phyloP scores from a whole-genome alignment of 805 yeast genomes.

The Teunomyces cretensis region DNA sequence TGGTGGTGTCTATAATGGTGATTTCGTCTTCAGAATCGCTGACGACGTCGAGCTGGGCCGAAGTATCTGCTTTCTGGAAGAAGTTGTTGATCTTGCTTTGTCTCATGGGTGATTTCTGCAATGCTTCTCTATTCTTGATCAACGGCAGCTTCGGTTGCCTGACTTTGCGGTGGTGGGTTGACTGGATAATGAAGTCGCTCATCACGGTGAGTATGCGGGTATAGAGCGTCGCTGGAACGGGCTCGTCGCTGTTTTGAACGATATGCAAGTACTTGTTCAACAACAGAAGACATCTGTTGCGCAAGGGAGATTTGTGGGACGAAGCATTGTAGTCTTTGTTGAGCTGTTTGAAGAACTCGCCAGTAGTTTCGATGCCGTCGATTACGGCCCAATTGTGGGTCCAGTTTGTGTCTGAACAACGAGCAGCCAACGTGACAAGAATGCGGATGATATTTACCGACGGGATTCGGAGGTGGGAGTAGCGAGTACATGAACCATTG shows the following conservation, averaged over 20 bases:
- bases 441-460: constrained; percentile 26
- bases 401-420: constrained; percentile 27
- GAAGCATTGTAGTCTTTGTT: constrained; percentile 18
- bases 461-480: constrained; percentile 18
- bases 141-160: constrained; percentile 4
- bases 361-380: constrained; percentile 20
- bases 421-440: constrained; percentile 31
- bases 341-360: constrained; percentile 19
- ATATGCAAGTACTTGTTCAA: constrained; percentile 12
- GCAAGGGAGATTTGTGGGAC: constrained; percentile 20
- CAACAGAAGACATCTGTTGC: constrained; percentile 16
- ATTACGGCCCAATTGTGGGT: constrained; percentile 15
- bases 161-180: constrained; percentile 3
- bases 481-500: not conserved
- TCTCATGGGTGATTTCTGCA: constrained; percentile 7
- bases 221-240: constrained; percentile 5
- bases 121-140: constrained; percentile 5
- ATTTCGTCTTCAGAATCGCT: constrained; percentile 23
- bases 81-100: constrained; percentile 11
- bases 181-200: constrained; percentile 10
- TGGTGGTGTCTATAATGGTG: constrained; percentile 6
- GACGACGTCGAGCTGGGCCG: constrained; percentile 15
- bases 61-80: constrained; percentile 5
- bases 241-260: not conserved
- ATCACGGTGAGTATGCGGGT: constrained; percentile 7